Percentiles rank a stretch among this genome's conserved stretches.
Conservation (phyloP, 306 rosid genomes). For the Gastrolobium villosum region DNA sequence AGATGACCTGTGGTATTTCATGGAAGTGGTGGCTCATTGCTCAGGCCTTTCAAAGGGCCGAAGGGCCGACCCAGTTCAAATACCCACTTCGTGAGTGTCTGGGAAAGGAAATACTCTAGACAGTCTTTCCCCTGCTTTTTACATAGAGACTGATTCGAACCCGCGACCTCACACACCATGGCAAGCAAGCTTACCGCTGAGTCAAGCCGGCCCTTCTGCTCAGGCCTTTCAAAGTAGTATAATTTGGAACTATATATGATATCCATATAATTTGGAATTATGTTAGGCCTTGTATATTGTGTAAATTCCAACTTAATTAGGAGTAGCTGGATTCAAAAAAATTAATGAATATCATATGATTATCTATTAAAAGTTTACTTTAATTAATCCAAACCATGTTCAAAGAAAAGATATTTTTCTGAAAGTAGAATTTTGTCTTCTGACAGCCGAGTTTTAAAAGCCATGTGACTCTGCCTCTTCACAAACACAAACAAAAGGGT, state of each 20-base stretch:
- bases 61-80: too few relatives aligned
- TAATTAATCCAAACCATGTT: slow-evolving; percentile 4
- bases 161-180: too few relatives aligned
- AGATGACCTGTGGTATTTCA: background rate
- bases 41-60: slow-evolving; percentile 14
- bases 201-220: too few relatives aligned
- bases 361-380: slow-evolving; percentile 17
- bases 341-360: background rate
- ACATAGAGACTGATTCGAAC: too few relatives aligned
- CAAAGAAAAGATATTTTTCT: slow-evolving; percentile 10
- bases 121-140: too few relatives aligned
- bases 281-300: background rate
- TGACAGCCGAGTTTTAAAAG: slow-evolving; percentile 16
- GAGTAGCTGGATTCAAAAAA: slow-evolving; percentile 20
- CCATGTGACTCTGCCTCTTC: slow-evolving; percentile 30
- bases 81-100: too few relatives aligned
- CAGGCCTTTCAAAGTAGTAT: slow-evolving; percentile 3
- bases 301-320: slow-evolving; percentile 23
- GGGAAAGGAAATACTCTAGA: too few relatives aligned
- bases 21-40: slow-evolving; percentile 4
- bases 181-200: too few relatives aligned
- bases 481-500: slow-evolving; percentile 27
- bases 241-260: too few relatives aligned
- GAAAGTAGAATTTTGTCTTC: background rate
- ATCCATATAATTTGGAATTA: background rate